These are phyloP conservation scores for Sporothrix luriei DNA, from an alignment of 2,329 filamentous ascomycete species.

Conservation along the genomic window DNA sequence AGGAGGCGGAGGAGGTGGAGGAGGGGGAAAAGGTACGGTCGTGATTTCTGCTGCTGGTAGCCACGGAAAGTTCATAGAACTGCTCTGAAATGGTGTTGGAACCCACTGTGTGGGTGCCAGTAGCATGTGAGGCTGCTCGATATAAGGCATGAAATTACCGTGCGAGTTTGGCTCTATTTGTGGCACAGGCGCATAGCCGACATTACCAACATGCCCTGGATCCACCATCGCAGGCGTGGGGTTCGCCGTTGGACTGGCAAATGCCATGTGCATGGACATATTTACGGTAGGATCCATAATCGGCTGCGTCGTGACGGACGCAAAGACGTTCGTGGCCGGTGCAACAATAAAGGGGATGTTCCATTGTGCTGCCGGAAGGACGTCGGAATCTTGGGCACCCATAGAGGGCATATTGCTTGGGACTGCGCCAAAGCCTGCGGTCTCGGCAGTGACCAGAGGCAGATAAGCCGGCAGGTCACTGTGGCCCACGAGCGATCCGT, in stretches of 20 bases:
- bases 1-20: not conserved
- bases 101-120: not conserved
- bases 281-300: not conserved
- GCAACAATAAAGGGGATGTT: not conserved
- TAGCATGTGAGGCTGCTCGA: not conserved
- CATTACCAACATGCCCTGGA: not conserved
- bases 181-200: not conserved
- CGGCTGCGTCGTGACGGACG: not conserved
- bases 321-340: not conserved
- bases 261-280: not conserved
- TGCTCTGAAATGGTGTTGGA: not conserved
- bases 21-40: not conserved
- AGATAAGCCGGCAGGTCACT: not conserved
- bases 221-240: not conserved
- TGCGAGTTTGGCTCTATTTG: not conserved
- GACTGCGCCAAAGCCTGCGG: not conserved
- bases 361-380: not conserved
- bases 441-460: not conserved
- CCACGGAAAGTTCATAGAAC: not conserved
- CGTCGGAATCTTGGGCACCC: not conserved
- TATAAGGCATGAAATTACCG: not conserved
- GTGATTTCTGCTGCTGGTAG: not conserved
- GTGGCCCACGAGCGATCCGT: not conserved
- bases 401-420: not conserved
- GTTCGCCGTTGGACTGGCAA: not conserved